phyloP scores from a whole-genome alignment of 139 green algal genomes.

The Chlamydomonas schloesseri region DNA sequence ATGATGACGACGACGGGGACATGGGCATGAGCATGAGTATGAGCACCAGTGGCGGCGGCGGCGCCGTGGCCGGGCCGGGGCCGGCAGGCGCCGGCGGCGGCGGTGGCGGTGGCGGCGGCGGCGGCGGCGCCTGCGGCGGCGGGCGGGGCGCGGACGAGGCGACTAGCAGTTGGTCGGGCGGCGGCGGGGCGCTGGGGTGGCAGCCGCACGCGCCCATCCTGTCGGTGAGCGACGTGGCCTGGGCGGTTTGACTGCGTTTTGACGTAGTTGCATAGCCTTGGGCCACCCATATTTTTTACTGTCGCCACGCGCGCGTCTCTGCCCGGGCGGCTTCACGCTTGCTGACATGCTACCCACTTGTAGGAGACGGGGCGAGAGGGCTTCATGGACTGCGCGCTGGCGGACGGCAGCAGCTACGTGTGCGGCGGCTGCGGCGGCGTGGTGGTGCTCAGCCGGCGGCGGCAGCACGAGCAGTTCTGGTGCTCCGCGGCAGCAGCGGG shows the following conservation, averaged over 20 bases:
- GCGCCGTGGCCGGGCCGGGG: background rate
- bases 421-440: slow-evolving; percentile 14
- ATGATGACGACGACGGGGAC: too few species aligned
- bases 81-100: background rate
- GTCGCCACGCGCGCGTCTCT: background rate
- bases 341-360: too few species aligned
- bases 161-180: background rate
- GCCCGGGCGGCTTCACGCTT: too few species aligned
- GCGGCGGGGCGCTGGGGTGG: background rate
- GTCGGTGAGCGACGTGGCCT: background rate
- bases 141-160: background rate
- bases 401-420: slow-evolving; percentile 22
- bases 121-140: background rate
- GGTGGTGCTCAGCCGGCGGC: background rate
- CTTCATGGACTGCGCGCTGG: slow-evolving; percentile 29
- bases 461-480: slow-evolving; percentile 38
- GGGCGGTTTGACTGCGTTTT: too few species aligned
- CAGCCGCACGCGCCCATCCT: slow-evolving; percentile 26
- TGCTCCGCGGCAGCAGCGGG: background rate
- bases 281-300: too few species aligned
- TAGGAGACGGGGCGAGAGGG: slow-evolving; percentile 42
- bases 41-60: background rate
- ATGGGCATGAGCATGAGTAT: too few species aligned
- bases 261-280: too few species aligned
- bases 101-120: background rate